Conservation (phyloP, 2,329 filamentous ascomycete genomes). For the Cytospora leucostoma region DNA sequence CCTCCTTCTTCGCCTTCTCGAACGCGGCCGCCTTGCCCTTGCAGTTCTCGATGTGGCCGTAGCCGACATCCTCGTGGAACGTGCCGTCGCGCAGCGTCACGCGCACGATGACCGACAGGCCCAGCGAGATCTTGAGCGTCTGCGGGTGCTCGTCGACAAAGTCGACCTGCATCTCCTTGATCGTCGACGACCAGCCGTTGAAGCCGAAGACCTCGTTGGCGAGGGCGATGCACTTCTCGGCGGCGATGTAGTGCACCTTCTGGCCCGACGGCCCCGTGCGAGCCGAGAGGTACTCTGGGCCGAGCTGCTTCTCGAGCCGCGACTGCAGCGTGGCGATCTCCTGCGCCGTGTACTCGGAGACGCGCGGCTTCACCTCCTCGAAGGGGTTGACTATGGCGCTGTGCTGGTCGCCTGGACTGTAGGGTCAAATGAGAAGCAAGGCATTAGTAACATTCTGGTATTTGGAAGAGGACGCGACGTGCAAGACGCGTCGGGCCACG, state of each 20-base stretch:
- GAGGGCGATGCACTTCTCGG: conserved; percentile 93
- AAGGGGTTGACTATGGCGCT: conserved; percentile 73
- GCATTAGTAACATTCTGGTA: neutral
- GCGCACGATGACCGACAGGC: conserved; percentile 85
- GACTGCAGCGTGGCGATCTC: conserved; percentile 87
- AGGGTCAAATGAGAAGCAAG: conserved; percentile 11
- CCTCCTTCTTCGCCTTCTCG: conserved; percentile 98
- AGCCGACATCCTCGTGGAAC: conserved; percentile 97
- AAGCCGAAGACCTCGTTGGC: conserved; percentile 96
- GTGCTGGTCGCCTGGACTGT: conserved; percentile 71
- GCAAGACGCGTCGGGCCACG: conserved; percentile 13
- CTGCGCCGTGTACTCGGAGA: conserved; percentile 82
- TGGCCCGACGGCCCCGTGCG: conserved; percentile 79
- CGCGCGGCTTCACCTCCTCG: conserved; percentile 66
- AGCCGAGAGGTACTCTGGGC: conserved; percentile 92
- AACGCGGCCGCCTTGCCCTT: conserved; percentile 95
- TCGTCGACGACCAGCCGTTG: conserved; percentile 96
- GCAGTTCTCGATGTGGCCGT: conserved; percentile 94
- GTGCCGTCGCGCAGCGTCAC: conserved; percentile 90
- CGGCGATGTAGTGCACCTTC: conserved; percentile 91
- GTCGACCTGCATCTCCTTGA: conserved; percentile 92
- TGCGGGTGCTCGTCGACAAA: conserved; percentile 86
- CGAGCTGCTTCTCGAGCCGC: conserved; percentile 87
- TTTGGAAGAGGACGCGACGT: neutral
- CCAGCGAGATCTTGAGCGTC: conserved; percentile 78